Evolutionary conservation across 257 asterid species (phyloP).

Genomic region (Nicotiana tomentosiformis): DNA sequence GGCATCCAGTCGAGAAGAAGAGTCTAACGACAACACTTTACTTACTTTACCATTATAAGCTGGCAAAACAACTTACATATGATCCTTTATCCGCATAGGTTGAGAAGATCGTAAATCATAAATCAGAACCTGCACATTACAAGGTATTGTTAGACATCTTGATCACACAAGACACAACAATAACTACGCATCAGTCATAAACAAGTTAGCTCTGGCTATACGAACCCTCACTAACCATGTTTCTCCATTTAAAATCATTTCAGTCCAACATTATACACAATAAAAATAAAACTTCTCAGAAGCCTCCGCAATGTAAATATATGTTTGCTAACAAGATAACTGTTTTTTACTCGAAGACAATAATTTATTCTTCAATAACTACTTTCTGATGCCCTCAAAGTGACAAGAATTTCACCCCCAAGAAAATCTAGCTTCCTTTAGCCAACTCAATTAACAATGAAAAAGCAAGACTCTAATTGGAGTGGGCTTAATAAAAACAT

Average conservation of each 20-base stretch:
- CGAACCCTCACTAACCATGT: neutral
- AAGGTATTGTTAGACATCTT: conserved; percentile 7
- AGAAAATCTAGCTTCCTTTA: neutral
- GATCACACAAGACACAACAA: neutral
- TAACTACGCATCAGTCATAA: neutral
- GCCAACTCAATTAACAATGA: neutral
- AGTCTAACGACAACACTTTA: no score
- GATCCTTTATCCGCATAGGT: conserved; percentile 79
- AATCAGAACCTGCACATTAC: conserved; percentile 55
- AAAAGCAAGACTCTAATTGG: neutral
- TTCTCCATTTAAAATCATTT: conserved; percentile 4
- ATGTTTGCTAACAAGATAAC: neutral
- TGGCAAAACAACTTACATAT: conserved; percentile 57
- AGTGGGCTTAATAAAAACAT: neutral
- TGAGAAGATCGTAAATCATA: conserved; percentile 81
- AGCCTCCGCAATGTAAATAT: neutral
- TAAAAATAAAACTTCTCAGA: neutral
- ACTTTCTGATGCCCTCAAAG: neutral
- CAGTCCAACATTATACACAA: neutral
- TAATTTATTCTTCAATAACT: neutral
- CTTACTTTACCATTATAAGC: conserved; percentile 3
- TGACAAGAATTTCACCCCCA: neutral
- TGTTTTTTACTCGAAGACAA: neutral
- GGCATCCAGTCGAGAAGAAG: no score
- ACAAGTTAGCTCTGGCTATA: neutral